phyloP scores from a whole-genome alignment of 441 rosid genomes.

The Cnidoscolus chayamansa region DNA sequence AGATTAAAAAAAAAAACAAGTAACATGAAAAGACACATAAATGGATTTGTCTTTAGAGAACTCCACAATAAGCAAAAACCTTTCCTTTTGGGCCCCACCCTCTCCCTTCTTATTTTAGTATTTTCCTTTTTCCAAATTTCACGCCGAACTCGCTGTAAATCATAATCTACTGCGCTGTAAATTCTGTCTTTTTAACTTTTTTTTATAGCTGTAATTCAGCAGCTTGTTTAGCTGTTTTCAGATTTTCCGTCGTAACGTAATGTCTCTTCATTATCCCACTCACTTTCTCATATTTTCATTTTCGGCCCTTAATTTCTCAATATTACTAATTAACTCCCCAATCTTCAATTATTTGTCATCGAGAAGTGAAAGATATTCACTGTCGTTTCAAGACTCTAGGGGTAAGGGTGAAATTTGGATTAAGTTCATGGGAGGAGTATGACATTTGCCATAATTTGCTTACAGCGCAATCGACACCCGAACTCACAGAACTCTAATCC shows the following conservation, averaged over 20 bases:
- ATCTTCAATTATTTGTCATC: neutral
- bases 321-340: neutral
- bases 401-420: neutral
- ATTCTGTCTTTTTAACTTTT: no score
- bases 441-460: conserved; percentile 13
- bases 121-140: neutral
- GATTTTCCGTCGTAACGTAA: conserved; percentile 45
- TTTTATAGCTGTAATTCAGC: conserved; percentile 18
- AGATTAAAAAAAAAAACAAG: no score
- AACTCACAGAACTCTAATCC: neutral
- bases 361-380: no score
- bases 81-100: no score
- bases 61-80: neutral
- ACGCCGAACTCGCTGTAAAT: neutral
- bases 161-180: neutral
- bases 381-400: neutral
- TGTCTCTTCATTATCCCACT: neutral
- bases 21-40: no score
- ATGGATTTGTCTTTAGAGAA: no score
- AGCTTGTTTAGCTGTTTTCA: conserved; percentile 16
- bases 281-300: neutral
- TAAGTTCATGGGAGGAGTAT: conserved; percentile 4
- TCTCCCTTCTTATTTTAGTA: no score
- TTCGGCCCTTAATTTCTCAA: neutral
- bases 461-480: conserved; percentile 20